A percentile compares a stretch with the other conserved stretches of the same genome.
These are phyloP conservation scores for Phytophthora boehmeriae DNA, from an alignment of 352 stramenopile species.

Conservation along the genomic window DNA sequence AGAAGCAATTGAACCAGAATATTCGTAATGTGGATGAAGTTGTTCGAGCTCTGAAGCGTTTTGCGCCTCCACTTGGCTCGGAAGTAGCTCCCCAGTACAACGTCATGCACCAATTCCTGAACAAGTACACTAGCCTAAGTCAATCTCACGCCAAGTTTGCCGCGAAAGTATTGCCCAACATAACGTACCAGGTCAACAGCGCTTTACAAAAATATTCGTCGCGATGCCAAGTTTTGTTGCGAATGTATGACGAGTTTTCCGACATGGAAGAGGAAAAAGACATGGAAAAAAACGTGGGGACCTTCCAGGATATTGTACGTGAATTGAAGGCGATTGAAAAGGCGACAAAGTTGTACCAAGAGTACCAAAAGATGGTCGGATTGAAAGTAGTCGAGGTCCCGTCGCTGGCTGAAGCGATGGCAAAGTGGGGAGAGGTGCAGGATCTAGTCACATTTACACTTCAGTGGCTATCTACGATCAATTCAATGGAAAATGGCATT, in stretches of 20 bases:
- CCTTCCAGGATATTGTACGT: conserved; percentile 54
- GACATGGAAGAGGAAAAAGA: conserved; percentile 58
- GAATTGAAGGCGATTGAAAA: conserved; percentile 60
- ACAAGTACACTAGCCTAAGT: conserved; percentile 51
- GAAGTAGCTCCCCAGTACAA: conserved; percentile 49
- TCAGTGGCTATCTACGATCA: conserved; percentile 49
- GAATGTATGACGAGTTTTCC: conserved; percentile 56
- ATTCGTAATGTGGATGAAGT: conserved; percentile 76
- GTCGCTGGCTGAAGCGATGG: conserved; percentile 44
- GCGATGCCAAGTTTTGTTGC: conserved; percentile 56
- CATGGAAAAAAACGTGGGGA: conserved; percentile 53
- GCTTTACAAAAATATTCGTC: conserved; percentile 58
- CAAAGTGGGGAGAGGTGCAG: conserved; percentile 61
- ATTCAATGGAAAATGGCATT: conserved; percentile 69
- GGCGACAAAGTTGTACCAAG: conserved; percentile 61
- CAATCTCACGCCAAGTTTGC: conserved; percentile 69
- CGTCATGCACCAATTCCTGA: conserved; percentile 48
- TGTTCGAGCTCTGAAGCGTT: conserved; percentile 50
- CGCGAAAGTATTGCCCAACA: conserved; percentile 65
- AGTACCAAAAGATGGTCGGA: conserved; percentile 74
- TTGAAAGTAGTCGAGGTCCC: conserved; percentile 67
- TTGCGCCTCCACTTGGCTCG: conserved; percentile 38
- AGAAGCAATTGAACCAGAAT: conserved; percentile 69
- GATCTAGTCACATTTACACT: conserved; percentile 55
- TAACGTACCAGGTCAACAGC: conserved; percentile 70